phyloP scores from a whole-genome alignment of 495 filamentous ascomycete genomes.

The Bacidia rubella region DNA sequence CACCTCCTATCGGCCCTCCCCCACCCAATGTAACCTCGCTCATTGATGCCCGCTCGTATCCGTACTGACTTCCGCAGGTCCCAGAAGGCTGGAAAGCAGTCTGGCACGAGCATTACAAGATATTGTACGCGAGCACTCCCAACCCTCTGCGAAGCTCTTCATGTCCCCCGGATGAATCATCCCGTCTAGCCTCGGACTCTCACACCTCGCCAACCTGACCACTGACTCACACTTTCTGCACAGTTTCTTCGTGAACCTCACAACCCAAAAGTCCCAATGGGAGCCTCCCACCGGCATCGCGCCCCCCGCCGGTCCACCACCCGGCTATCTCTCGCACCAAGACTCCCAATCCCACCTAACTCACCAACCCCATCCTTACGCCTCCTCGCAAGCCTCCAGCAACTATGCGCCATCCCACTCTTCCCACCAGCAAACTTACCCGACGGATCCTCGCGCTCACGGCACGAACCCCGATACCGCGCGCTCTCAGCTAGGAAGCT shows the following conservation, averaged over 20 bases:
- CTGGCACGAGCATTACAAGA: not conserved
- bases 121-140: not conserved
- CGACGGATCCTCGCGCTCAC: too few relatives aligned
- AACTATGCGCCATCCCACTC: too few relatives aligned
- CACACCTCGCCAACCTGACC: not conserved
- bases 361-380: too few relatives aligned
- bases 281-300: not conserved
- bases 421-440: too few relatives aligned
- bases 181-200: not conserved
- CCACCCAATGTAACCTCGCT: not conserved
- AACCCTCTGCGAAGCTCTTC: not conserved
- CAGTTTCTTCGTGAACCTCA: constrained; percentile 1
- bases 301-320: not conserved
- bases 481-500: too few relatives aligned
- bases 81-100: not conserved
- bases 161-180: too few relatives aligned
- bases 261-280: not conserved
- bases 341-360: too few relatives aligned
- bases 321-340: not conserved
- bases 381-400: too few relatives aligned
- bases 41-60: not conserved
- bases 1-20: not conserved
- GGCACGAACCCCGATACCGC: too few relatives aligned
- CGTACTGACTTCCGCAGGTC: not conserved
- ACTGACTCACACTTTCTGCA: not conserved